A percentile compares a stretch with the other conserved stretches of the same genome.
These are phyloP conservation scores for Lantana camara DNA, from an alignment of 257 asterid species.

Conservation along the genomic window DNA sequence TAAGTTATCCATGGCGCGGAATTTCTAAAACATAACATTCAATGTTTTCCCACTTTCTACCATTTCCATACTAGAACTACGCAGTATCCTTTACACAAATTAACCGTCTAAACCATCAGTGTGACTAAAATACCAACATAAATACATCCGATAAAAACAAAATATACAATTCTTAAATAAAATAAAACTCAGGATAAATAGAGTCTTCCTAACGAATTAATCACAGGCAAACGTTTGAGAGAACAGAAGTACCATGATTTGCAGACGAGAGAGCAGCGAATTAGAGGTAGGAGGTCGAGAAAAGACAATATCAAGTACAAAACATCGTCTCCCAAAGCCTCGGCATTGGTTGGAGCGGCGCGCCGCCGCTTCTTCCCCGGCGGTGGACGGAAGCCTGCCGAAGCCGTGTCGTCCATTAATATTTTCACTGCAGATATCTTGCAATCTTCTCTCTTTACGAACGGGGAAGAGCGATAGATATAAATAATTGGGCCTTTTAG, in stretches of 20 bases:
- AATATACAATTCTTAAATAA: no score
- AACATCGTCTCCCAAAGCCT: conserved; percentile 59
- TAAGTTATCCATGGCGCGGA: conserved; percentile 3
- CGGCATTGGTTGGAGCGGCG: conserved; percentile 33
- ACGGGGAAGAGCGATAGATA: not conserved
- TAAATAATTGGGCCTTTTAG: conserved; percentile 1
- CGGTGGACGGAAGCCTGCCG: conserved; percentile 36
- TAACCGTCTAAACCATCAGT: not conserved
- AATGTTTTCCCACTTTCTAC: not conserved
- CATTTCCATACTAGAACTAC: not conserved
- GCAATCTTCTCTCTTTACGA: not conserved
- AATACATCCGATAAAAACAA: not conserved
- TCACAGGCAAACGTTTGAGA: not conserved
- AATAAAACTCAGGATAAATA: not conserved
- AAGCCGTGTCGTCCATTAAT: conserved; percentile 42
- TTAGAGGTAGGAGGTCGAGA: conserved; percentile 68
- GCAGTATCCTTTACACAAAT: not conserved
- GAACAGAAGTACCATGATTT: conserved; percentile 60
- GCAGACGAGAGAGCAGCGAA: conserved; percentile 93
- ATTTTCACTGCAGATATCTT: not conserved
- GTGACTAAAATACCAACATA: not conserved
- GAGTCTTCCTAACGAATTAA: not conserved
- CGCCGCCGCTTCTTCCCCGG: conserved; percentile 45
- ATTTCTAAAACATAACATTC: no score
- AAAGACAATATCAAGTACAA: conserved; percentile 63